These are phyloP conservation scores for Filobasidium floriforme DNA, from an alignment of 768 basidiomycete genomes.

Conservation along the genomic window DNA sequence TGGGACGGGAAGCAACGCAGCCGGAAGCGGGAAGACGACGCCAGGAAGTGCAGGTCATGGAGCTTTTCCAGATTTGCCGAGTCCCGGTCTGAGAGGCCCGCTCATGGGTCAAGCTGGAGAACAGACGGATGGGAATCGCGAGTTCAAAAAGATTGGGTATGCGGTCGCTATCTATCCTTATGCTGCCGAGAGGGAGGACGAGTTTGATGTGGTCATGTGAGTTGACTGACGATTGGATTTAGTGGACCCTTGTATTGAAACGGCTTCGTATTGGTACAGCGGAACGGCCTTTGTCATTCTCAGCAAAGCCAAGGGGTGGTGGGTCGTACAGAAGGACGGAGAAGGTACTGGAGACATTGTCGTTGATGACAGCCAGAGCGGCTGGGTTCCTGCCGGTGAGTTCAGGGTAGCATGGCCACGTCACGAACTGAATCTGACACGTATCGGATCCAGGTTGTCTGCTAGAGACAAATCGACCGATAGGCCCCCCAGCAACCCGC, in stretches of 20 bases:
- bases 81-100: slow-evolving; percentile 34
- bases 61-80: slow-evolving; percentile 40
- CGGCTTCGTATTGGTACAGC: slow-evolving; percentile 45
- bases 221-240: slow-evolving; percentile 37
- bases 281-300: slow-evolving; percentile 90
- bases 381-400: slow-evolving; percentile 90
- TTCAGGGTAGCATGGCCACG: neutral
- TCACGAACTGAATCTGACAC: neutral
- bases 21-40: slow-evolving; percentile 23
- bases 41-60: slow-evolving; percentile 30
- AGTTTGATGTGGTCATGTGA: slow-evolving; percentile 94
- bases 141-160: slow-evolving; percentile 59
- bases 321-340: slow-evolving; percentile 94
- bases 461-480: slow-evolving; percentile 84
- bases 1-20: slow-evolving; percentile 18
- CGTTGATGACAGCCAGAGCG: slow-evolving; percentile 71
- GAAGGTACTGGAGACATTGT: slow-evolving; percentile 69
- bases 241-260: no score
- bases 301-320: slow-evolving; percentile 95
- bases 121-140: slow-evolving; percentile 38
- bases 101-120: slow-evolving; percentile 33
- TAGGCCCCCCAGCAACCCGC: slow-evolving; percentile 62
- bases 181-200: slow-evolving; percentile 95
- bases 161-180: slow-evolving; percentile 98
- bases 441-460: slow-evolving; percentile 54